A percentile compares a stretch with the other conserved stretches of the same genome.
Conservation (phyloP, 2,329 filamentous ascomycete genomes). For the Aspergillus tanneri region DNA sequence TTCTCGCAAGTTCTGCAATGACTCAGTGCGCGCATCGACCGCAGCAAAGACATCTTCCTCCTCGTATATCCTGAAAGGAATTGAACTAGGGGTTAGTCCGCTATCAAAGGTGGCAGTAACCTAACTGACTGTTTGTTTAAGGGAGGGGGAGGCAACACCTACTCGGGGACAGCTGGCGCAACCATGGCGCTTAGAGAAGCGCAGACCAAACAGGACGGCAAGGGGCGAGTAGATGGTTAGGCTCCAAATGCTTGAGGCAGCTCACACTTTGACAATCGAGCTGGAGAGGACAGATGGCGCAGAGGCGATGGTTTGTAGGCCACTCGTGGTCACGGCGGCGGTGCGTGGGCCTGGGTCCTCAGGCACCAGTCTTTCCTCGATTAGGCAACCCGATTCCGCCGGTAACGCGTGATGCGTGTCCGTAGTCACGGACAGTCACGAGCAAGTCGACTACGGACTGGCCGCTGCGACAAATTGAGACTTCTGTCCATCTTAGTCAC, state of each 20-base stretch:
- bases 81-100: slow-evolving; percentile 20
- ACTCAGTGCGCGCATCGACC: slow-evolving; percentile 88
- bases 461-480: too few relatives aligned
- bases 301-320: slow-evolving; percentile 1
- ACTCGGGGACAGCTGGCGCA: slow-evolving; percentile 75
- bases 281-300: slow-evolving; percentile 7
- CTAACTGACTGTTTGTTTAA: slow-evolving; percentile 21
- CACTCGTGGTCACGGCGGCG: slow-evolving; percentile 21
- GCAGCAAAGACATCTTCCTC: slow-evolving; percentile 81
- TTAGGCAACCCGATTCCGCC: slow-evolving; percentile 15
- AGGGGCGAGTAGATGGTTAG: not conserved
- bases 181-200: slow-evolving; percentile 57
- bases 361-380: slow-evolving; percentile 20
- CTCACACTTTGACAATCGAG: not conserved
- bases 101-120: not conserved
- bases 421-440: slow-evolving; percentile 6
- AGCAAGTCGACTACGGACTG: too few relatives aligned
- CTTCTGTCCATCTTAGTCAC: slow-evolving; percentile 2
- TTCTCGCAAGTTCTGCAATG: slow-evolving; percentile 80
- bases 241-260: not conserved
- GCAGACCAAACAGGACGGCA: slow-evolving; percentile 12
- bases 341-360: slow-evolving; percentile 14
- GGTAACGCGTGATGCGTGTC: slow-evolving; percentile 25
- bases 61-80: slow-evolving; percentile 73
- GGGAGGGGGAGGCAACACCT: slow-evolving; percentile 40